Evolutionary conservation across 805 yeast species (phyloP).

Genomic region (Candida ovalis): DNA sequence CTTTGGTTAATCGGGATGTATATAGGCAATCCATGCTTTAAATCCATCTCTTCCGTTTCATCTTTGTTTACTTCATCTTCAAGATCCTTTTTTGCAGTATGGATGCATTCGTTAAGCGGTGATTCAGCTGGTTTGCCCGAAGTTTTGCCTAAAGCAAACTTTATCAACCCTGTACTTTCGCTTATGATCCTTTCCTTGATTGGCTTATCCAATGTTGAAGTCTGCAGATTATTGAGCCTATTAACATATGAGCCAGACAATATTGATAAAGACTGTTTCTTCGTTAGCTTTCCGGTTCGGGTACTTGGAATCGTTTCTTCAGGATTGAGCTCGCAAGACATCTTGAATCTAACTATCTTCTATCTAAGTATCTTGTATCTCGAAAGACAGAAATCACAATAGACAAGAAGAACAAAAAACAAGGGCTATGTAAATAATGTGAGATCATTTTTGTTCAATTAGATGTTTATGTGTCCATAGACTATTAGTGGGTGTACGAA

Average conservation of each 20-base stretch:
- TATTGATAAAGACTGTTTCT: slow-evolving; percentile 33
- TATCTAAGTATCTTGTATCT: too few relatives aligned
- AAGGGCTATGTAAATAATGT: too few relatives aligned
- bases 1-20: slow-evolving; percentile 32
- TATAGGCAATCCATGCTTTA: slow-evolving; percentile 31
- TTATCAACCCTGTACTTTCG: slow-evolving; percentile 48
- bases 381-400: too few relatives aligned
- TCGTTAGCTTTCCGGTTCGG: slow-evolving; percentile 11
- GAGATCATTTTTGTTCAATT: too few relatives aligned
- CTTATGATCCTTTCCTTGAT: slow-evolving; percentile 41
- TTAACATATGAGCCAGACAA: slow-evolving; percentile 27
- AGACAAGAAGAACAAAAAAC: too few relatives aligned
- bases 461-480: too few relatives aligned
- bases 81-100: background rate
- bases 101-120: background rate
- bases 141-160: slow-evolving; percentile 33
- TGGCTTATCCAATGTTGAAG: slow-evolving; percentile 19
- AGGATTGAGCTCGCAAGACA: background rate
- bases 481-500: too few relatives aligned
- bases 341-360: background rate
- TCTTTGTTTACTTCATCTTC: background rate
- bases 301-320: background rate
- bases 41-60: slow-evolving; percentile 2
- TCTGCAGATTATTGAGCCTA: slow-evolving; percentile 14
- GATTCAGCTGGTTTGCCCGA: background rate